These are phyloP conservation scores for Fusarium chuoi DNA, from an alignment of 2,329 filamentous ascomycete species.

Conservation along the genomic window DNA sequence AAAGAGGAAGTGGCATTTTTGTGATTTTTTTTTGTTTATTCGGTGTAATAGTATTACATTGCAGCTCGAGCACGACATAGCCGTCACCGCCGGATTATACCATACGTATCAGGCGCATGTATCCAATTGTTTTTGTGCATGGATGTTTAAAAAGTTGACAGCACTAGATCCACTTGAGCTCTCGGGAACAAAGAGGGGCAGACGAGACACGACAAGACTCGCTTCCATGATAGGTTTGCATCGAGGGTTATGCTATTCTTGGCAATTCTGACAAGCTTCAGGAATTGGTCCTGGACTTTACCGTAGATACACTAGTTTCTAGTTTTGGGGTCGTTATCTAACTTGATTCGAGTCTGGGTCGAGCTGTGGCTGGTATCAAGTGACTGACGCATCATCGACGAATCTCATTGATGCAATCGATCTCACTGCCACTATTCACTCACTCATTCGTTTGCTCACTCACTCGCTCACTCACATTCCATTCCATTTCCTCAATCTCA, in stretches of 20 bases:
- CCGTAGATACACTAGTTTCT: constrained; percentile 28
- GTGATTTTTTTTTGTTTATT: neutral
- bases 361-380: constrained; percentile 35
- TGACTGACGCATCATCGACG: constrained; percentile 44
- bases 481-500: neutral
- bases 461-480: neutral
- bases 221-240: constrained; percentile 23
- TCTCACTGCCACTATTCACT: neutral
- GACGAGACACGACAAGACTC: neutral
- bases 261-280: constrained; percentile 21
- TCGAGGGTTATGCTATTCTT: constrained; percentile 7
- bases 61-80: neutral
- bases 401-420: constrained; percentile 26
- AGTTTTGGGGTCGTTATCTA: neutral
- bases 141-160: constrained; percentile 1
- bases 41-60: neutral
- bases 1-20: neutral
- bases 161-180: constrained; percentile 7
- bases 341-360: neutral
- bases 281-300: constrained; percentile 32
- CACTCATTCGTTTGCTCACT: neutral
- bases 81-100: constrained; percentile 27
- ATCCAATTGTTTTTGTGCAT: neutral
- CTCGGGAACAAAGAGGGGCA: constrained; percentile 2
- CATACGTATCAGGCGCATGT: neutral